Evolutionary conservation across 1,139 yeast species (phyloP).

Genomic region (Hansenula lynferdii): DNA sequence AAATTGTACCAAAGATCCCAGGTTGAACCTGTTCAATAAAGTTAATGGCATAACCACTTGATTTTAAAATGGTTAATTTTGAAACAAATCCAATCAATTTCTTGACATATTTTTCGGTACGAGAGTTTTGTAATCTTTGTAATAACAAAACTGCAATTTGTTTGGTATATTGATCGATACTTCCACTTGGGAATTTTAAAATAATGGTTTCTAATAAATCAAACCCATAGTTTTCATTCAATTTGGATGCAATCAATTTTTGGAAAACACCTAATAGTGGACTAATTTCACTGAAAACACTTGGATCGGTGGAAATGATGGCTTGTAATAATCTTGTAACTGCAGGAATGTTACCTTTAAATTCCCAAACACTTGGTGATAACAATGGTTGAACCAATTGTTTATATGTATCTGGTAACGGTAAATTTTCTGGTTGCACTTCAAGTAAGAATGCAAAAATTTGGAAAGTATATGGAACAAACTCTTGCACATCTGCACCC

Average conservation of each 20-base stretch:
- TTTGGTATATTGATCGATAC: slow-evolving; percentile 52
- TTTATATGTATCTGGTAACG: slow-evolving; percentile 60
- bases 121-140: slow-evolving; percentile 73
- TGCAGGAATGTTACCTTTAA: slow-evolving; percentile 90
- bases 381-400: slow-evolving; percentile 75
- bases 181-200: slow-evolving; percentile 45
- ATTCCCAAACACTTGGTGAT: slow-evolving; percentile 91
- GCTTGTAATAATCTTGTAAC: slow-evolving; percentile 75
- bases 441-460: slow-evolving; percentile 76
- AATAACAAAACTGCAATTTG: slow-evolving; percentile 74
- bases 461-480: slow-evolving; percentile 90
- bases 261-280: slow-evolving; percentile 97
- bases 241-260: slow-evolving; percentile 79
- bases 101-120: slow-evolving; percentile 78
- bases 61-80: slow-evolving; percentile 35
- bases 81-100: slow-evolving; percentile 65
- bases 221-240: slow-evolving; percentile 77
- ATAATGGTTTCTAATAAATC: slow-evolving; percentile 75
- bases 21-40: slow-evolving; percentile 36
- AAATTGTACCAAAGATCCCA: slow-evolving; percentile 55
- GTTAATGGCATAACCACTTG: slow-evolving; percentile 34
- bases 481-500: slow-evolving; percentile 87
- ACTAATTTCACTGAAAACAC: slow-evolving; percentile 47
- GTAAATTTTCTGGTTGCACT: slow-evolving; percentile 40
- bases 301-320: slow-evolving; percentile 60